Evolutionary conservation across 1,284 basidiomycete species (phyloP).

Genomic region (Ustilago bromivora): DNA sequence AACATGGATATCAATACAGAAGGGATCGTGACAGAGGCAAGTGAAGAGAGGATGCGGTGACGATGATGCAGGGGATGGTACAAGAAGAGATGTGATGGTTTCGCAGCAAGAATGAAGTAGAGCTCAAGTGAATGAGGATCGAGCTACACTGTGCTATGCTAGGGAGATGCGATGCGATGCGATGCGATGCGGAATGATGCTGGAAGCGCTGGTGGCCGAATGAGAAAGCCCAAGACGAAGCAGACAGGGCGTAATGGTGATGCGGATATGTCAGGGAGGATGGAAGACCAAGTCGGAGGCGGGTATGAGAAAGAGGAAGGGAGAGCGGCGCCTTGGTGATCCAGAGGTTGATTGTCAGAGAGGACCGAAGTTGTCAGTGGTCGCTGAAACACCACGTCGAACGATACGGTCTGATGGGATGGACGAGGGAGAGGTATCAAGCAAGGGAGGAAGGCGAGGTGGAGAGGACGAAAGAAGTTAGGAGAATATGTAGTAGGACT

Average conservation of each 20-base stretch:
- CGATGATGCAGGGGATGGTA: conserved; percentile 11
- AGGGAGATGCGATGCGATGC: conserved; percentile 27
- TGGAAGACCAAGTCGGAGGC: not conserved
- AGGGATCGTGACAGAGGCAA: not conserved
- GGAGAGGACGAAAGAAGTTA: conserved; percentile 5
- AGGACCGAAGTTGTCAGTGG: conserved; percentile 15
- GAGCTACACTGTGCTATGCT: conserved; percentile 16
- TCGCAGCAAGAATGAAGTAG: not conserved
- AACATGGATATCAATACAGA: conserved; percentile 5
- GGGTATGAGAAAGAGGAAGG: not conserved
- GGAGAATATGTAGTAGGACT: conserved; percentile 27
- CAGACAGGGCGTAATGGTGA: not conserved
- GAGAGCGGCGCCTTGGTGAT: not conserved
- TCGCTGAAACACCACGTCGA: conserved; percentile 31
- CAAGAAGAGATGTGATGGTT: not conserved
- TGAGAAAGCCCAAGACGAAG: conserved; percentile 12
- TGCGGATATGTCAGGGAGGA: conserved; percentile 1
- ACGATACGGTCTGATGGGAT: conserved; percentile 17
- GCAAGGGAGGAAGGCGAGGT: not conserved
- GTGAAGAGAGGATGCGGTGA: not conserved
- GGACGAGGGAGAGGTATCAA: conserved; percentile 1
- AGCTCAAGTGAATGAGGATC: not conserved
- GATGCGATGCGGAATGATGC: conserved; percentile 5
- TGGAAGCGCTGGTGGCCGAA: conserved; percentile 3
- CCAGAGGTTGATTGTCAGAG: not conserved